Evolutionary conservation across 176 grass and related monocot genomes (phyloP).

Genomic region (Cenchrus fungigraminus): DNA sequence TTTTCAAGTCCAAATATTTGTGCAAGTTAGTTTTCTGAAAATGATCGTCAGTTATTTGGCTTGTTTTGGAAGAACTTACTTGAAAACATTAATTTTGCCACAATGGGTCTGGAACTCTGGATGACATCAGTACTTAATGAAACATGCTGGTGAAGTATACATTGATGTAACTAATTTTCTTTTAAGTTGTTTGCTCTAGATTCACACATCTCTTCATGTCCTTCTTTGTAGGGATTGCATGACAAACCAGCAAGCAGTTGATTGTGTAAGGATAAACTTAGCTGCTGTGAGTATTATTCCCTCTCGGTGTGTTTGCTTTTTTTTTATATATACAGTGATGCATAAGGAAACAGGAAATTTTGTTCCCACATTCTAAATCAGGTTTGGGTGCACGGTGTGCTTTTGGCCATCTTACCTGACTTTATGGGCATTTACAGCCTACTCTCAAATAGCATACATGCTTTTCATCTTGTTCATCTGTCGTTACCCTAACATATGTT

Average conservation of each 20-base stretch:
- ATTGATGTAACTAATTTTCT: background rate
- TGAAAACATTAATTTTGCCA: background rate
- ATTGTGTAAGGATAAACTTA: conserved; percentile 11
- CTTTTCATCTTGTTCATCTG: background rate
- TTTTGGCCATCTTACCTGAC: background rate
- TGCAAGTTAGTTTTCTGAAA: background rate
- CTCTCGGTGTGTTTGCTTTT: background rate
- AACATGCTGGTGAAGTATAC: background rate
- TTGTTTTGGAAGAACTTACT: conserved; percentile 18
- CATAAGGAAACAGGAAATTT: background rate
- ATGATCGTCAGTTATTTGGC: background rate
- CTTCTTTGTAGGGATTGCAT: conserved; percentile 46
- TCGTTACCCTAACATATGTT: conserved; percentile 27
- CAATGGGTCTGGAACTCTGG: background rate
- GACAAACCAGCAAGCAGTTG: conserved; percentile 25
- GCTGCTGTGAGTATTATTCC: conserved; percentile 26
- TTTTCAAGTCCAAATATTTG: conserved; percentile 3
- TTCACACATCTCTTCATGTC: conserved; percentile 1
- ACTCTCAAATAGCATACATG: background rate
- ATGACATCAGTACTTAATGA: background rate
- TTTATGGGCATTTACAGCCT: background rate
- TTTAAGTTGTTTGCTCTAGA: conserved; percentile 8
- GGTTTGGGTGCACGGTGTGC: background rate
- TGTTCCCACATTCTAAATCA: background rate
- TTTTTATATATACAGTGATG: background rate